Evolutionary conservation across 106 monocot species (phyloP), one percentile per base, ranked within the genome.

Genomic region (Triglochin maritima): DNA sequence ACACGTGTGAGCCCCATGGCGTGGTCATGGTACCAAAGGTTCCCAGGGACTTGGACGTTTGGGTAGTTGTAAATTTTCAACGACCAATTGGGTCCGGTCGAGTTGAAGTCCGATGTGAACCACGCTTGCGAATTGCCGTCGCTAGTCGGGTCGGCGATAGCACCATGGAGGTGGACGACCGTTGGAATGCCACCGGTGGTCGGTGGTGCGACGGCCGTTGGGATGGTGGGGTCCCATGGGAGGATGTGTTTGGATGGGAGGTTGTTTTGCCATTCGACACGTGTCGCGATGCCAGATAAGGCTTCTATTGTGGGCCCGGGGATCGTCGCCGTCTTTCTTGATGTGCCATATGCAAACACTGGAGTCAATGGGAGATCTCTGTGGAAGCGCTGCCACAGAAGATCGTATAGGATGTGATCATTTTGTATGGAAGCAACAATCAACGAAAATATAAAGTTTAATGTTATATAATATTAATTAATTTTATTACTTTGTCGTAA

Each of bases 31-130:
- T 76, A 76, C 76, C 68, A 69, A 6, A 94, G 82, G 66, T 84
- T 94, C 9, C 94, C 94, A 2, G 94, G 84, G 2, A 61, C 65
- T 60, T 89, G 93, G 3, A 74, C 69, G 68, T 94, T 94, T 2
- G 82, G 86, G 67, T 89, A 89, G 47, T 41, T 44, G 16, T 76
- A 69, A 12, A 13, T 58, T 14, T 69, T 47, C 11, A 10, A 9
- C 5, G 76, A 69, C 76, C 76, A 76, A 3, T 14, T 10, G 46
- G 68, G 52, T 4, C 76, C 76, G 14, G 50, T 69, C 45, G 13
- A 15, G 9, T 50, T 49, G 69, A 68, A 76, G 42, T 44, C 65
- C 5, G 55, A 56, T 14, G 73, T 73, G 73, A 73, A 73, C 73
- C 73, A 73, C 4, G 73, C 73, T 48, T 44, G 43, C 4, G 73